A percentile compares a stretch with the other conserved stretches of the same genome.
These are phyloP conservation scores for Colletotrichum sp. DNA, from an alignment of 2,329 filamentous ascomycete genomes.

Conservation along the genomic window DNA sequence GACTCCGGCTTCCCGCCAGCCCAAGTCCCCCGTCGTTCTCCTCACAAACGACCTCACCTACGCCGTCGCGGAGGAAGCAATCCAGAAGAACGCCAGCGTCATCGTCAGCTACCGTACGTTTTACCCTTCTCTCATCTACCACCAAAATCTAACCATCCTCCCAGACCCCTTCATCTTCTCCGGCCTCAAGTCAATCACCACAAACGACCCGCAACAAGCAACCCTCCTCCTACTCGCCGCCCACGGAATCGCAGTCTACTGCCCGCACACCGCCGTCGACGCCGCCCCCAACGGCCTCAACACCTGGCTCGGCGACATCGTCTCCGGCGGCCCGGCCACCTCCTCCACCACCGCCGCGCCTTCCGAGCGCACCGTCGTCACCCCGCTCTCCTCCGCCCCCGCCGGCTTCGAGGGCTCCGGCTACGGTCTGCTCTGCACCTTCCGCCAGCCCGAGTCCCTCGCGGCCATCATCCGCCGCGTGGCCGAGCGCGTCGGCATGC, in stretches of 20 bases:
- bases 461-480: slow-evolving; percentile 55
- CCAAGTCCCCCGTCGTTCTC: slow-evolving; percentile 45
- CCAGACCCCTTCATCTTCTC: slow-evolving; percentile 96
- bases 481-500: slow-evolving; percentile 71
- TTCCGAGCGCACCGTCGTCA: slow-evolving; percentile 46
- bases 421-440: slow-evolving; percentile 56
- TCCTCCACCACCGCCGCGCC: slow-evolving; percentile 25
- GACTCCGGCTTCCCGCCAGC: slow-evolving; percentile 28
- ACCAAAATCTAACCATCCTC: background rate
- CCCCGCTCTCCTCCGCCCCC: slow-evolving; percentile 46
- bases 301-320: slow-evolving; percentile 90
- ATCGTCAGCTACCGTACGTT: slow-evolving; percentile 84
- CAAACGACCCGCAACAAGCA: slow-evolving; percentile 83
- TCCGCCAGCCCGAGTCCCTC: slow-evolving; percentile 43
- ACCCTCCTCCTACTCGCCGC: slow-evolving; percentile 82
- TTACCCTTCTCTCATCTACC: background rate
- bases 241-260: slow-evolving; percentile 92
- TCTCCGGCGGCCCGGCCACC: slow-evolving; percentile 56
- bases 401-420: slow-evolving; percentile 52
- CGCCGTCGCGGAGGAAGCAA: slow-evolving; percentile 88
- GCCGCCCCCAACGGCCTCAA: slow-evolving; percentile 84
- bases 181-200: slow-evolving; percentile 85
- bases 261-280: slow-evolving; percentile 93
- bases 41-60: slow-evolving; percentile 89
- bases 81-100: slow-evolving; percentile 75